Evolutionary conservation across 768 basidiomycete genomes (phyloP).

Genomic region (Phanerodontia chrysosporium): DNA sequence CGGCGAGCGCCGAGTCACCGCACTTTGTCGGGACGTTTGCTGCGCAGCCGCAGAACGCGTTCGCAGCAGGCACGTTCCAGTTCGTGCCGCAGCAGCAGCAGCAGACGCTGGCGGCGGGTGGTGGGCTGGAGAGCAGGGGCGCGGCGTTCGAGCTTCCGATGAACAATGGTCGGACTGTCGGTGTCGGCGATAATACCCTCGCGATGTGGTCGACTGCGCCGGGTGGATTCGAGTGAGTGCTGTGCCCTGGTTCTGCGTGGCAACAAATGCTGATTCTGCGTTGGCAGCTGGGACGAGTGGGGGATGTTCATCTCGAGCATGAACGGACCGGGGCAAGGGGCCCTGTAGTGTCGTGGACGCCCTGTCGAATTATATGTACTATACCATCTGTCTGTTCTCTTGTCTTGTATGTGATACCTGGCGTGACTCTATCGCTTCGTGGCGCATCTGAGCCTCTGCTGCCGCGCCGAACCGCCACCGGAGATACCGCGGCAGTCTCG

Average conservation of each 20-base stretch:
- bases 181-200: constrained; percentile 38
- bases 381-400: too few relatives aligned
- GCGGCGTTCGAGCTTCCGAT: neutral
- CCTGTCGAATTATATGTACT: neutral
- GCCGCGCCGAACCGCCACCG: neutral
- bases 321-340: neutral
- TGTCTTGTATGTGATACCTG: too few relatives aligned
- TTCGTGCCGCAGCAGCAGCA: neutral
- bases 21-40: neutral
- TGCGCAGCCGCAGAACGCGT: neutral
- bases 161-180: neutral
- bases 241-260: neutral
- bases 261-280: neutral
- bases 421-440: too few relatives aligned
- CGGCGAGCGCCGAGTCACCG: neutral
- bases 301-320: constrained; percentile 29
- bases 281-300: constrained; percentile 35
- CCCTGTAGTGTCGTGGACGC: neutral
- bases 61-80: neutral
- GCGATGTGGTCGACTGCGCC: constrained; percentile 63
- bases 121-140: neutral
- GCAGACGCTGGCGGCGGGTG: neutral
- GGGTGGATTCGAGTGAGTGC: constrained; percentile 53
- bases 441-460: too few relatives aligned
- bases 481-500: neutral